phyloP scores from a whole-genome alignment of 345 rosid genomes.

The Moringa oleifera region DNA sequence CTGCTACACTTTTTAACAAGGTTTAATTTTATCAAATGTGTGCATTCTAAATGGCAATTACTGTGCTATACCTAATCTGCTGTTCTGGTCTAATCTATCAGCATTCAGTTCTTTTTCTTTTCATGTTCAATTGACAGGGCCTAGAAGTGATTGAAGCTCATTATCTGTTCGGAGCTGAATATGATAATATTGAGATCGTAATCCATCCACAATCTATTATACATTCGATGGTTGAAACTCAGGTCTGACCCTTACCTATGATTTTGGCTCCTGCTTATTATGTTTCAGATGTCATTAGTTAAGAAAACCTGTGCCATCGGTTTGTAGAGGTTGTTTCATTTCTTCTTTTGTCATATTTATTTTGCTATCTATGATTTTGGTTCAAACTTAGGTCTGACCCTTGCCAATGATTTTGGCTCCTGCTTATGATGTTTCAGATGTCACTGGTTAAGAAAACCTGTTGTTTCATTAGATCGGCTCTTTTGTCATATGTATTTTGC shows the following conservation, averaged over 20 bases:
- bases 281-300: not conserved
- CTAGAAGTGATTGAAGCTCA: constrained; percentile 97
- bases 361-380: no score
- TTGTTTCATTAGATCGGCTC: not conserved
- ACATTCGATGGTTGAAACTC: constrained; percentile 94
- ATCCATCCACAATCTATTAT: constrained; percentile 93
- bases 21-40: constrained; percentile 23
- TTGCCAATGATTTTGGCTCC: not conserved
- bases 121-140: constrained; percentile 43
- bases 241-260: constrained; percentile 36
- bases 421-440: not conserved
- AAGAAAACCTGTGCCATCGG: no score
- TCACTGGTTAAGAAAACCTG: no score
- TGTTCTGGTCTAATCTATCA: not conserved
- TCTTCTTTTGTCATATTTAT: no score
- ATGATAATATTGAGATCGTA: constrained; percentile 81
- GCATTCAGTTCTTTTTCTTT: constrained; percentile 1
- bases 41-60: not conserved
- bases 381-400: constrained; percentile 76
- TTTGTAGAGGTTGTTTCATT: no score
- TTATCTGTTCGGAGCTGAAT: constrained; percentile 88
- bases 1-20: constrained; percentile 97
- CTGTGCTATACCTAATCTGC: constrained; percentile 5
- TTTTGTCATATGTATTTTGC: constrained; percentile 1
- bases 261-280: not conserved